phyloP scores from a whole-genome alignment of 2,329 filamentous ascomycete species.

The Proliferodiscus dingleyae region DNA sequence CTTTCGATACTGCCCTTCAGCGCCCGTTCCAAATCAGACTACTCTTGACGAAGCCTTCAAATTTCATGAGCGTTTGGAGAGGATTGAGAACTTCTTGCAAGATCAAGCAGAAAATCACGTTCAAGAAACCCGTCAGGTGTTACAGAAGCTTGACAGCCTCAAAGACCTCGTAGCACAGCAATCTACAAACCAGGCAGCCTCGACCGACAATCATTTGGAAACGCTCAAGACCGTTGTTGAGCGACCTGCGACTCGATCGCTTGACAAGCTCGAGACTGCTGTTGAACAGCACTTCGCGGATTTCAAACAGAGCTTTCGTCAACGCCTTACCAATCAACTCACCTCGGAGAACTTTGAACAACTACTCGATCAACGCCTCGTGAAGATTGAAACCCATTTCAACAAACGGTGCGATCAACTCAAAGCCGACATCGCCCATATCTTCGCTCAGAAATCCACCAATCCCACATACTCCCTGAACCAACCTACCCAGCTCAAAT shows the following conservation, averaged over 20 bases:
- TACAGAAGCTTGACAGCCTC: background rate
- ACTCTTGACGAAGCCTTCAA: conserved; percentile 2
- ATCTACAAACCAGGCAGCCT: background rate
- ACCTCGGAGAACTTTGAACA: background rate
- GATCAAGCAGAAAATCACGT: background rate
- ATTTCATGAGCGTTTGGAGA: conserved; percentile 6
- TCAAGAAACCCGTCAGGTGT: background rate
- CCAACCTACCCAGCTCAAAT: background rate
- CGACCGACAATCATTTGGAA: background rate
- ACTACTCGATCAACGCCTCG: background rate
- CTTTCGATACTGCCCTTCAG: background rate
- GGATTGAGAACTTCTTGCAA: conserved; percentile 2
- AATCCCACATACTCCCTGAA: background rate
- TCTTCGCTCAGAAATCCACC: background rate
- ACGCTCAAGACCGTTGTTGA: background rate
- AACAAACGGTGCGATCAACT: background rate
- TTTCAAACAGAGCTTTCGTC: background rate
- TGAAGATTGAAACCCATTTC: background rate
- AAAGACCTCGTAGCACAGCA: background rate
- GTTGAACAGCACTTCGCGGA: background rate
- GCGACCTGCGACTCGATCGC: background rate
- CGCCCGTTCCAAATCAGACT: background rate
- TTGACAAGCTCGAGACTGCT: background rate
- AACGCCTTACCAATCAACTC: background rate
- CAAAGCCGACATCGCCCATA: background rate